These are phyloP conservation scores for Rhynchosporium secalis DNA, from an alignment of 2,329 filamentous ascomycete genomes.

Conservation along the genomic window DNA sequence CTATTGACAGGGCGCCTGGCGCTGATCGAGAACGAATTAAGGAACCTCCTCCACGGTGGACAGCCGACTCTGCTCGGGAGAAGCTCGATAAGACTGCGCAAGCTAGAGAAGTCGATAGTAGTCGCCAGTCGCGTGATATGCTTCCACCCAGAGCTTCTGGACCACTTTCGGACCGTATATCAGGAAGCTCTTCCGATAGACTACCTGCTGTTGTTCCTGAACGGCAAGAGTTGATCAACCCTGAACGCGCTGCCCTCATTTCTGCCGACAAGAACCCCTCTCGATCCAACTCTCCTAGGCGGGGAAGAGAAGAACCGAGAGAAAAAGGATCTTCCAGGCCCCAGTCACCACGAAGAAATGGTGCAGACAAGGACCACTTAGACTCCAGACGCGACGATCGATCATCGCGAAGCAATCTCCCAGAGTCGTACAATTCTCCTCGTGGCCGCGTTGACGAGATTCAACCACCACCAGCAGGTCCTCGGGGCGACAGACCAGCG, in stretches of 20 bases:
- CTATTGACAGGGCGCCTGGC: constrained; percentile 29
- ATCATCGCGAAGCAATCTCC: constrained; percentile 25
- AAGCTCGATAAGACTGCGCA: constrained; percentile 33
- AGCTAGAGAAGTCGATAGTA: constrained; percentile 33
- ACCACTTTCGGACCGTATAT: constrained; percentile 31
- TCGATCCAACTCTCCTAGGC: constrained; percentile 37
- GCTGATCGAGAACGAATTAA: constrained; percentile 35
- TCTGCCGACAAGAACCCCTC: constrained; percentile 32
- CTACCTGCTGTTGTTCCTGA: constrained; percentile 33
- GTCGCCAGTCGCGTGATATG: constrained; percentile 39
- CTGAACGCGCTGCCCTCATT: constrained; percentile 40
- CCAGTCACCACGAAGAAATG: constrained; percentile 53
- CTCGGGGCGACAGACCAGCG: constrained; percentile 43
- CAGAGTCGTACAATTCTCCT: constrained; percentile 29
- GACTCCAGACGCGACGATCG: constrained; percentile 38
- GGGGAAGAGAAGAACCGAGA: constrained; percentile 36
- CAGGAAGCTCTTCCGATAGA: constrained; percentile 30
- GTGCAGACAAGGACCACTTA: constrained; percentile 42
- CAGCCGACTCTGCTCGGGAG: constrained; percentile 34
- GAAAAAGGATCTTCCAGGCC: constrained; percentile 40
- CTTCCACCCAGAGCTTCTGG: constrained; percentile 34
- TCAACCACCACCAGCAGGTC: constrained; percentile 38
- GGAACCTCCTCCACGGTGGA: constrained; percentile 38
- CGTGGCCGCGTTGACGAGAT: constrained; percentile 33
- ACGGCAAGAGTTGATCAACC: constrained; percentile 39